Evolutionary conservation across 148 eudicot genomes (phyloP), one percentile per base, ranked within the genome.

Genomic region (Mesembryanthemum crystallinum): DNA sequence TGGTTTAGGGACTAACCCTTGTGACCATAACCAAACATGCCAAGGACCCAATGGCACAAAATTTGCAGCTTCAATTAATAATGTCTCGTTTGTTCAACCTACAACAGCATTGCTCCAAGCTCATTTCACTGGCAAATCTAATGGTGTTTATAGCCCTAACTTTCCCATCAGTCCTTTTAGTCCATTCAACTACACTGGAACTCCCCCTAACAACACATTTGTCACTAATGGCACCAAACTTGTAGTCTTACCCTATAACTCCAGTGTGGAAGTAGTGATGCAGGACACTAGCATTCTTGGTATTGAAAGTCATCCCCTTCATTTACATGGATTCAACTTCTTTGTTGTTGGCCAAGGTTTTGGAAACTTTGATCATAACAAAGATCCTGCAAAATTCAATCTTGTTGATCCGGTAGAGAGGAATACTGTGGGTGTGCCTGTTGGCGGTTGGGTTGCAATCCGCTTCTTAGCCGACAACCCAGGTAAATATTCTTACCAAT

Each of bases 341-440:
- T 73, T 74, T 51, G 70, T 74, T 64, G 77, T 74, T 47, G 77
- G 77, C 25, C 77, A 74, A 74, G 77, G 77, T 21, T 74, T 74
- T 21, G 77, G 77, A 21, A 74, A 74, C 70, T 74, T 28, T 43
- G 70, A 74, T 49, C 77, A 59, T 8, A 74, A 74, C 3, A 32
- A 64, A 47, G 77, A 74, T 60, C 77, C 77, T 2, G 35, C 23
- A 49, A 74, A 30, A 25, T 74, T 74, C 70, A 74, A 74, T 51
- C 77, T 74, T 61, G 70, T 64, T 49, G 77, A 74, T 51, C 57
- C 57, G 1, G 57, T 51, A 1, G 57, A 51, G 21, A 51, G 57
- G n/a, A 51, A 51, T 18, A 74, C 77, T 13, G 61, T 64, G 20
- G 77, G 70, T 42, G 70, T 74, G 29, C 77, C 77, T 43, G 64